phyloP scores from a whole-genome alignment of 1,284 basidiomycete species.

The Fomitopsis palustris region DNA sequence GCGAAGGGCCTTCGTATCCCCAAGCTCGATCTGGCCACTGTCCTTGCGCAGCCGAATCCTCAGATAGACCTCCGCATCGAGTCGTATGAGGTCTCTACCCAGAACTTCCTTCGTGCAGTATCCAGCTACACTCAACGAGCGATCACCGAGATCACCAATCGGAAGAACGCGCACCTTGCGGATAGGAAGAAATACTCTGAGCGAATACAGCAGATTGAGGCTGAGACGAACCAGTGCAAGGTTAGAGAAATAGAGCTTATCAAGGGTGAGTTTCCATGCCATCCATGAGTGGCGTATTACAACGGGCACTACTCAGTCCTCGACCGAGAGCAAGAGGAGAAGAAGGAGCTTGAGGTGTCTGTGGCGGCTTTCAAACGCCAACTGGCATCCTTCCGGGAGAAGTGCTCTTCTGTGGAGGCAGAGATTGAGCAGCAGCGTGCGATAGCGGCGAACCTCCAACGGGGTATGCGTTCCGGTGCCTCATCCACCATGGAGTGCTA shows the following conservation, averaged over 20 bases:
- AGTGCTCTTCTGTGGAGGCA: slow-evolving; percentile 50
- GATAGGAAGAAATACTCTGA: slow-evolving; percentile 62
- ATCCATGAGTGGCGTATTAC: background rate
- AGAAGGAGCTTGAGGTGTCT: slow-evolving; percentile 62
- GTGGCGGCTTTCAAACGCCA: slow-evolving; percentile 62
- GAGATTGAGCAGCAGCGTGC: slow-evolving; percentile 70
- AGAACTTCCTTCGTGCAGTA: slow-evolving; percentile 68
- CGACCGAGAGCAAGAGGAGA: slow-evolving; percentile 66
- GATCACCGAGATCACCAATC: slow-evolving; percentile 57
- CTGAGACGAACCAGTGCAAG: slow-evolving; percentile 69
- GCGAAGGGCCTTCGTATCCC: slow-evolving; percentile 43
- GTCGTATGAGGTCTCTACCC: slow-evolving; percentile 59
- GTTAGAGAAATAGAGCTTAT: slow-evolving; percentile 70
- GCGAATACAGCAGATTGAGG: slow-evolving; percentile 51
- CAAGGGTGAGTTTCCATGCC: slow-evolving; percentile 42
- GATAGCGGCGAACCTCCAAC: slow-evolving; percentile 51
- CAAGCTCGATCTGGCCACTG: slow-evolving; percentile 57
- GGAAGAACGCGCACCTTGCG: slow-evolving; percentile 48
- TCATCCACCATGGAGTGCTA: background rate
- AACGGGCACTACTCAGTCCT: slow-evolving; percentile 44
- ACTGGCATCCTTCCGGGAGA: slow-evolving; percentile 55
- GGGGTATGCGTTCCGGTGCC: slow-evolving; percentile 42
- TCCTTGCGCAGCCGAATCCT: slow-evolving; percentile 54
- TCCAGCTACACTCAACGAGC: slow-evolving; percentile 64
- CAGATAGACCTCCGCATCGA: slow-evolving; percentile 62